Base-by-base conservation (phyloP, 2,329 filamentous ascomycete species). In the Leptographium galeiforme region DNA sequence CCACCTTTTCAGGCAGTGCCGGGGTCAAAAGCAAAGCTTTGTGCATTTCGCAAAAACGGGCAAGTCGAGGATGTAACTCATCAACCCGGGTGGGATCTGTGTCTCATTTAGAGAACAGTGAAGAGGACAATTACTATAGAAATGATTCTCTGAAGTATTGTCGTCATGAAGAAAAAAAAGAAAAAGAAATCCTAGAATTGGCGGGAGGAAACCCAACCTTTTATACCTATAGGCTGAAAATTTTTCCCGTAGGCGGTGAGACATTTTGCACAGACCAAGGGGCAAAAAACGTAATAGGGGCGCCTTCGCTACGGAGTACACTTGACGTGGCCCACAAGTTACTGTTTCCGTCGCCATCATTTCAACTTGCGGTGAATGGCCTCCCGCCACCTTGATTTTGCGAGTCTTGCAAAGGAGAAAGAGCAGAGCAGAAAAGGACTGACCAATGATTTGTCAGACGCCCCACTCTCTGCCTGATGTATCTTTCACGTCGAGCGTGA, bases 1-100 rank as follows among this genome's bases (percentile, higher is more conserved):
- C 79, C 76, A 69, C 75, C 79, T 74, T 81, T 78, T 66, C 77
- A 73, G 76, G 73, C 71, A 75, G 76, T 61, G 56, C 78, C 76
- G 78, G 72, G 77, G 76, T 67, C 72, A 77, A 67, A 77, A 73
- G 72, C 86, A 87, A 81, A 83, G 85, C 84, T 74, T 51, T 32
- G 39, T 48, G 34, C 51, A 41, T 55, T 58, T 56, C 51, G 43
- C 50, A 53, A 54, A 32, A 57, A 53, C 50, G 57, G 58, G 58
- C 53, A 53, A 58, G 77, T 77, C 82, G 87, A 87, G 85, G 87
- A 87, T 84, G 53, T 64, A 64, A 72, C 70, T 94, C 88, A 93
- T 94, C 88, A 87, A 86, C 87, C 87, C 89, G 87, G 86, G 83
- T 91, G 81, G 82, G 82, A 80, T 89, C 85, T 91, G 85, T 89